Conservation (phyloP, 441 rosid species). For the Adansonia grandidieri region DNA sequence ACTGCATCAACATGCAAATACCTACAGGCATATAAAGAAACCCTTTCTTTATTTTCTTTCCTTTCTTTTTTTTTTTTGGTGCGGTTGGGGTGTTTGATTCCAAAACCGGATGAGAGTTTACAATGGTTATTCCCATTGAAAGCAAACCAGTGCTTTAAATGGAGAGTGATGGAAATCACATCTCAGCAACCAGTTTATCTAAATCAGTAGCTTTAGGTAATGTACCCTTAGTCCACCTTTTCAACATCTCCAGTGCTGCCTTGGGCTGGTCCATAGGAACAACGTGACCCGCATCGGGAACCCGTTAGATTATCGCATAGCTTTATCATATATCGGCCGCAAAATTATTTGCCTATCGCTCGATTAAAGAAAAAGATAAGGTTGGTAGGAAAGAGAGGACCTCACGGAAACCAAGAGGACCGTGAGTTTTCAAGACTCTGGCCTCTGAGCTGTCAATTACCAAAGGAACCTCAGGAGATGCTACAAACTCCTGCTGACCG, state of each 20-base stretch:
- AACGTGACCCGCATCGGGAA: slow-evolving; percentile 94
- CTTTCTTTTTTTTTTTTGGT: not conserved
- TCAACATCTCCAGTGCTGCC: slow-evolving; percentile 86
- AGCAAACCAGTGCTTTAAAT: not conserved
- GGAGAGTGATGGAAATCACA: slow-evolving; percentile 38
- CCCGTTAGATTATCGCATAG: slow-evolving; percentile 49
- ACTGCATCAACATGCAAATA: not conserved
- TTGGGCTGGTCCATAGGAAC: slow-evolving; percentile 99
- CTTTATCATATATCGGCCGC: slow-evolving; percentile 22
- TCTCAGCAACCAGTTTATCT: slow-evolving; percentile 50
- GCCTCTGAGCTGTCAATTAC: slow-evolving; percentile 75
- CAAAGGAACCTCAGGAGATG: slow-evolving; percentile 64
- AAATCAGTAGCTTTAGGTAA: slow-evolving; percentile 37
- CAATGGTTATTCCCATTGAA: not conserved
- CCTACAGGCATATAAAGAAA: not conserved
- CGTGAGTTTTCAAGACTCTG: slow-evolving; percentile 65
- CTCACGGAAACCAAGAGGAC: slow-evolving; percentile 88
- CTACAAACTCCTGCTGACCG: slow-evolving; percentile 68
- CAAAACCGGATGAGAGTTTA: not conserved
- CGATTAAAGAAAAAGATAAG: slow-evolving; percentile 4
- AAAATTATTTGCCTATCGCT: not conserved
- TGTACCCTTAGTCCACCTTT: slow-evolving; percentile 72
- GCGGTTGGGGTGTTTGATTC: not conserved
- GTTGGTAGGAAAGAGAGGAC: slow-evolving; percentile 36
- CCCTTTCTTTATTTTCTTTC: no score